Conservation (phyloP, 768 basidiomycete species). For the Boletus patriciae region DNA sequence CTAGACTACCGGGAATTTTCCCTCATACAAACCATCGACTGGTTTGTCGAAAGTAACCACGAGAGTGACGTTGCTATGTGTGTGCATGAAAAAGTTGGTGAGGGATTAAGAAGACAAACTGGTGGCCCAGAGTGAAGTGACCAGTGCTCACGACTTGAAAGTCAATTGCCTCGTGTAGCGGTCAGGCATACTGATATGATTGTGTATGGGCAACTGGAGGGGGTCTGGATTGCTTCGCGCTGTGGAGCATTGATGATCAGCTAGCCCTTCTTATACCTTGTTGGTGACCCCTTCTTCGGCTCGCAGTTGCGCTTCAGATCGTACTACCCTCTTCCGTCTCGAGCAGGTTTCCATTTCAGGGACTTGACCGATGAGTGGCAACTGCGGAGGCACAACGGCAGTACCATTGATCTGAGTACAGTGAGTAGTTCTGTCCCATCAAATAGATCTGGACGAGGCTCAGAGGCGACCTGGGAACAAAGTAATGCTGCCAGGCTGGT, state of each 20-base stretch:
- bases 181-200: neutral
- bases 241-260: neutral
- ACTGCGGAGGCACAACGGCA: too few species aligned
- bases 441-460: too few species aligned
- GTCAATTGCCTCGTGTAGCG: neutral
- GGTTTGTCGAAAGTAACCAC: neutral
- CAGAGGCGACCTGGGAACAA: too few species aligned
- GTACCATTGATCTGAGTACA: too few species aligned
- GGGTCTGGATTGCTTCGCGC: neutral
- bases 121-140: neutral
- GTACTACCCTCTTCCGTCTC: too few species aligned
- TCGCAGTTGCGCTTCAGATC: too few species aligned
- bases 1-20: neutral
- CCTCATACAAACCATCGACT: neutral
- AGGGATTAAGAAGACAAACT: neutral
- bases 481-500: too few species aligned
- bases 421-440: too few species aligned
- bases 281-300: too few species aligned
- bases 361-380: too few species aligned
- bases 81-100: neutral
- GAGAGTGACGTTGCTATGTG: neutral
- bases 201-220: too few species aligned
- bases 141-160: neutral
- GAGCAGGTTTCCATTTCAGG: too few species aligned
- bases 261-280: neutral